Evolutionary conservation across 176 grass and related monocot species (phyloP).

Genomic region (Neostapfia colusana): DNA sequence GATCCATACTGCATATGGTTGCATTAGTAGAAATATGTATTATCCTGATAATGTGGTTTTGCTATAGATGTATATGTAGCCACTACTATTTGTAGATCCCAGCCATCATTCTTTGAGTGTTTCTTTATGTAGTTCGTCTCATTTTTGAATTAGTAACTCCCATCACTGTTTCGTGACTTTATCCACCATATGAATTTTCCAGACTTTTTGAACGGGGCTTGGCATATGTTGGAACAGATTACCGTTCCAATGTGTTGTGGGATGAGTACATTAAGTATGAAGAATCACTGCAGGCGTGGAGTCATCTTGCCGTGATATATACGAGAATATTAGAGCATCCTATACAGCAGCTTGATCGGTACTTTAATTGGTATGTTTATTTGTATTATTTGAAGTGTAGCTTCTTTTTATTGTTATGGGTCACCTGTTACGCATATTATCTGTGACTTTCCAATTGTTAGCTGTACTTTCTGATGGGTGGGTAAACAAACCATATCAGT

Average conservation of each 20-base stretch:
- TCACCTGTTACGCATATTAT: background rate
- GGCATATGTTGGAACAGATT: conserved; percentile 98
- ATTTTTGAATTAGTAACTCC: background rate
- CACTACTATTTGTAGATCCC: background rate
- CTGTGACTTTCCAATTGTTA: background rate
- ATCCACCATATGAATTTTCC: conserved; percentile 19
- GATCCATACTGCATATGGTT: background rate
- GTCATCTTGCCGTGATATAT: conserved; percentile 84
- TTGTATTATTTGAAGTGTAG: background rate
- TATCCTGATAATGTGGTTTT: conserved; percentile 21
- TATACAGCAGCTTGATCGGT: conserved; percentile 95
- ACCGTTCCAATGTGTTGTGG: conserved; percentile 82
- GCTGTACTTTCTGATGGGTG: background rate
- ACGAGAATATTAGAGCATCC: conserved; percentile 92
- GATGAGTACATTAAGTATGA: conserved; percentile 99
- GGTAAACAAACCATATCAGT: background rate
- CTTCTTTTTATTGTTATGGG: background rate
- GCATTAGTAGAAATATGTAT: background rate
- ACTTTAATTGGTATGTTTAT: conserved; percentile 80
- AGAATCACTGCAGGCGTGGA: conserved; percentile 96
- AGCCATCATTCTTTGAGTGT: conserved; percentile 4
- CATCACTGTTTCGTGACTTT: background rate
- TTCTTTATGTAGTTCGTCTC: background rate
- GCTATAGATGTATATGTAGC: conserved; percentile 37
- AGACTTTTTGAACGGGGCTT: conserved; percentile 94